Evolutionary conservation across 345 rosid species (phyloP).

Genomic region (Firmiana major): DNA sequence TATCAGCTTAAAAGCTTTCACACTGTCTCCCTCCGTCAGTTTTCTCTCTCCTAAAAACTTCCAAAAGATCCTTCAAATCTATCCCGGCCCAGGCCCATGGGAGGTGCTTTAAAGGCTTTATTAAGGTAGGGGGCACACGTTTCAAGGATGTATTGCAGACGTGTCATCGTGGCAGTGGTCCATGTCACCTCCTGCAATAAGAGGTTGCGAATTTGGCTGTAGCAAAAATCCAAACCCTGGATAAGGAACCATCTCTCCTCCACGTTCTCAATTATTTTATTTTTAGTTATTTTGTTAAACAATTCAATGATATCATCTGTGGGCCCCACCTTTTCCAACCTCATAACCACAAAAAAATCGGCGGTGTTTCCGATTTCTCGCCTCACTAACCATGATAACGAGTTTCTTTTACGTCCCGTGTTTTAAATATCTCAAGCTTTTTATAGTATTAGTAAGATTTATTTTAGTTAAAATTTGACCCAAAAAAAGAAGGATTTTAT

Average conservation of each 20-base stretch:
- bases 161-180: conserved; percentile 12
- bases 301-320: neutral
- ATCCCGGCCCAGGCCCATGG: neutral
- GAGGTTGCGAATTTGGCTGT: neutral
- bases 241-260: conserved; percentile 17
- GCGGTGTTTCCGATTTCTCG: neutral
- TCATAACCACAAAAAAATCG: conserved; percentile 3
- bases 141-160: neutral
- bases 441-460: neutral
- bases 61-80: no score
- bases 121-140: conserved; percentile 10
- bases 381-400: neutral
- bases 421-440: neutral
- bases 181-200: conserved; percentile 5
- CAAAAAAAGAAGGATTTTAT: neutral
- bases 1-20: conserved; percentile 1
- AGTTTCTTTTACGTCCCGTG: no score
- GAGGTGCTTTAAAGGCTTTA: neutral
- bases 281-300: neutral
- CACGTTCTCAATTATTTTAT: conserved; percentile 11
- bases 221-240: conserved; percentile 19
- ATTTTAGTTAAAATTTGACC: no score
- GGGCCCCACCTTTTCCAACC: neutral
- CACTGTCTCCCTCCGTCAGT: neutral
- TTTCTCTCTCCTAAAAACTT: neutral